Base-by-base conservation (phyloP, 257 asterid genomes). In the Gentiana straminea region DNA sequence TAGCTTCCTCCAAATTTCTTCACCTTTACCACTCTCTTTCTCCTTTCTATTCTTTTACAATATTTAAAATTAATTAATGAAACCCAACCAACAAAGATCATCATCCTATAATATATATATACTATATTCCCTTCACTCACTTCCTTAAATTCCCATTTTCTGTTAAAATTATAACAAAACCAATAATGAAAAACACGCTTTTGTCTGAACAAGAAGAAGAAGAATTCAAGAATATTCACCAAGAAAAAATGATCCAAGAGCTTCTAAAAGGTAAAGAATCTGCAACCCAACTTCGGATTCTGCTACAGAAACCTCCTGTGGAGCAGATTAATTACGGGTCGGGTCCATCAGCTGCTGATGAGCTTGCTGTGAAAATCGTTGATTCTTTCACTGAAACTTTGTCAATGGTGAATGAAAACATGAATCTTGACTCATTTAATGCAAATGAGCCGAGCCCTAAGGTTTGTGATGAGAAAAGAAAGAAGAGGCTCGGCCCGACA, bases 311-410 rank as follows among this genome's bases (percentile, higher is more conserved):
- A 1, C 71, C 70, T 12, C 71, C 70, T 12, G 51, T 12, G 12
- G 48, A 1, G 6, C 66, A 68, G 24, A 24, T 24, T 24, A 24
- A 24, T 35, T 43, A 36, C 12, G 74, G 68, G 53, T 39, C 63
- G 35, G 72, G 35, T 15, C 64, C 64, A n/a, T 66, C 64, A n/a
- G 68, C 66, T 24, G 62, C 47, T 9, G 68, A 77, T 1, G 70
- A 75, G 1, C 71, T 81, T 0, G 52, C 71, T 1, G 32, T 10
- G 13, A 74, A 75, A 61, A 69, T 81, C 55, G 59, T 45, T 37
- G 71, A 73, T 69, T 77, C 89, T 68, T 79, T 86, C 58, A 39
- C 70, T 10, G 69, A 58, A 4, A 43, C 75, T 46, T 72, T 81
- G 55, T 57, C 81, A 2, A 48, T 7, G 60, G 24, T 24, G 24